A percentile compares a stretch with the other conserved stretches of the same genome.
These are phyloP conservation scores for Fusarium secorum DNA, from an alignment of 2,329 filamentous ascomycete genomes.

Conservation along the genomic window DNA sequence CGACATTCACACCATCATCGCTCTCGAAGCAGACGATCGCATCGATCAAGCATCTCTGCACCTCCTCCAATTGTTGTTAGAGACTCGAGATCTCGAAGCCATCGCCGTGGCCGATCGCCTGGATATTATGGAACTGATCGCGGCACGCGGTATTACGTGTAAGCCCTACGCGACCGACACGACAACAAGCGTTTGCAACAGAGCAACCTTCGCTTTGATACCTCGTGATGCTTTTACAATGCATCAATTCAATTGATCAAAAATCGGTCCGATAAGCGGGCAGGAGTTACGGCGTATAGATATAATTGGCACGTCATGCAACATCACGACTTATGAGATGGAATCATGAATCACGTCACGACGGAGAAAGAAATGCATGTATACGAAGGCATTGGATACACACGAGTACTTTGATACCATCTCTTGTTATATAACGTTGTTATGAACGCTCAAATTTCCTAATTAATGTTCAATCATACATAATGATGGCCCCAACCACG, in stretches of 20 bases:
- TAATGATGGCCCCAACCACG: neutral
- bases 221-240: no score
- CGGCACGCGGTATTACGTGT: slow-evolving; percentile 29
- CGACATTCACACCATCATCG: slow-evolving; percentile 31
- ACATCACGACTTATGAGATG: slow-evolving; percentile 20
- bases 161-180: neutral
- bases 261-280: neutral
- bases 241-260: neutral
- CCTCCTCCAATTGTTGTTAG: slow-evolving; percentile 38
- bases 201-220: neutral
- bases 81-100: slow-evolving; percentile 32
- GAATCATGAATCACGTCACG: neutral
- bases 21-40: slow-evolving; percentile 32
- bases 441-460: neutral
- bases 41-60: slow-evolving; percentile 37
- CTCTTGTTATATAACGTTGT: neutral
- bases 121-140: slow-evolving; percentile 27
- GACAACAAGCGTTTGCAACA: neutral
- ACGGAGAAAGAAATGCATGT: neutral
- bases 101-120: slow-evolving; percentile 24
- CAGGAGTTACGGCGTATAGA: neutral
- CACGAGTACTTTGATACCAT: neutral
- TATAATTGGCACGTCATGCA: neutral
- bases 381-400: neutral
- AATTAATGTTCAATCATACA: neutral